Percentiles rank a stretch among this genome's conserved stretches.
phyloP scores from a whole-genome alignment of 1,284 basidiomycete genomes.

The Agaricales sp. region DNA sequence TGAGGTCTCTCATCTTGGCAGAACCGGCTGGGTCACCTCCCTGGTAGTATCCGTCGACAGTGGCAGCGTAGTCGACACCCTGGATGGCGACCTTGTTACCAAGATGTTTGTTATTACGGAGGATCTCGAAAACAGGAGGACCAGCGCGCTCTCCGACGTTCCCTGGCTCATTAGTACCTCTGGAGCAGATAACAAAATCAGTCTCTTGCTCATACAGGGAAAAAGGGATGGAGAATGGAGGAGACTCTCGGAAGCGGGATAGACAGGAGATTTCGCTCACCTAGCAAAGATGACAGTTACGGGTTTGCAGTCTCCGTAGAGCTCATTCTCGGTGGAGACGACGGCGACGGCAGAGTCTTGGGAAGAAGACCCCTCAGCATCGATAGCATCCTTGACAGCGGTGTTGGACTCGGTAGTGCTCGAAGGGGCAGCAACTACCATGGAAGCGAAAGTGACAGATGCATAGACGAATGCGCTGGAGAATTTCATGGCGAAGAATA shows the following conservation, averaged over 20 bases:
- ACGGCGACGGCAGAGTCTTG: not conserved
- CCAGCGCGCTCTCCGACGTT: slow-evolving; percentile 20
- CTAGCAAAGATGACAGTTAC: not conserved
- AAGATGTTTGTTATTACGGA: slow-evolving; percentile 19
- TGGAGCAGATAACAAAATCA: not conserved
- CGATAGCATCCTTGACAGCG: not conserved
- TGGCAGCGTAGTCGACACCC: slow-evolving; percentile 25
- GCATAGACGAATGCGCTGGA: not conserved
- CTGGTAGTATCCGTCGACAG: slow-evolving; percentile 21
- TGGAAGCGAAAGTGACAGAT: not conserved
- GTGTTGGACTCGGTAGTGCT: not conserved
- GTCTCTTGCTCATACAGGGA: no score
- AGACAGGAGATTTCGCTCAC: no score
- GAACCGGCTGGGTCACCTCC: slow-evolving; percentile 25
- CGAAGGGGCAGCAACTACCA: not conserved
- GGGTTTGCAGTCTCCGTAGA: not conserved
- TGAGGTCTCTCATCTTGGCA: slow-evolving; percentile 21
- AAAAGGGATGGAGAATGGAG: not conserved
- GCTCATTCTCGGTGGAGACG: not conserved
- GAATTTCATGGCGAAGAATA: not conserved
- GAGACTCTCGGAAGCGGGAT: no score
- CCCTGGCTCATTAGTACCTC: not conserved
- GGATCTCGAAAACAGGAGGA: slow-evolving; percentile 20
- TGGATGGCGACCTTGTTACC: slow-evolving; percentile 20
- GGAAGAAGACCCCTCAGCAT: not conserved